Percentiles rank a stretch among this genome's conserved stretches.
phyloP scores from a whole-genome alignment of 345 rosid species.

The Arabis hirsuta region DNA sequence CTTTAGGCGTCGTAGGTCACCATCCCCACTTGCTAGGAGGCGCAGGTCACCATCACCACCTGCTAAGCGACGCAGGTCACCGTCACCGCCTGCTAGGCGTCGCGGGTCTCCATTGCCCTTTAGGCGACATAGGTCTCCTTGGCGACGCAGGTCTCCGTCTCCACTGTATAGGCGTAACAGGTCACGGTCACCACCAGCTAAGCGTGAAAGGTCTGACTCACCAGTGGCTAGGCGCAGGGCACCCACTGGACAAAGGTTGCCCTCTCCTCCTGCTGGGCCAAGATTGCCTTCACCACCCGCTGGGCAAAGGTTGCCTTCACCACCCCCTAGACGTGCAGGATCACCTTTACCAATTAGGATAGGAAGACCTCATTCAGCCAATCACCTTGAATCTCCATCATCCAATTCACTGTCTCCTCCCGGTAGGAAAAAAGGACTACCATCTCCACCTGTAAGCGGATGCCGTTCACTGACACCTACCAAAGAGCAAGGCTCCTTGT shows the following conservation, averaged over 20 bases:
- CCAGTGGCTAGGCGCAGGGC: conserved; percentile 29
- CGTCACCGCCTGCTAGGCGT: conserved; percentile 44
- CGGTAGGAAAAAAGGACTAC: conserved; percentile 27
- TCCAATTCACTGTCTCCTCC: conserved; percentile 49
- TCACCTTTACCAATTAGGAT: conserved; percentile 47
- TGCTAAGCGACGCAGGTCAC: conserved; percentile 48
- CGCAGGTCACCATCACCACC: conserved; percentile 49
- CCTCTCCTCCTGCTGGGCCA: conserved; percentile 6
- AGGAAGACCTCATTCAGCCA: conserved; percentile 20
- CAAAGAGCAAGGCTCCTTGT: conserved; percentile 47
- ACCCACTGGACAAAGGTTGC: conserved; percentile 21
- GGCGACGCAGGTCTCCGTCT: conserved; percentile 44
- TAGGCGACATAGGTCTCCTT: conserved; percentile 37
- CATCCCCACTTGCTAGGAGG: conserved; percentile 24
- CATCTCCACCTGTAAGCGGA: conserved; percentile 45
- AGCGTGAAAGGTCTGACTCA: conserved; percentile 39
- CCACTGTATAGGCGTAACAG: conserved; percentile 45
- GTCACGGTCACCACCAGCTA: conserved; percentile 41
- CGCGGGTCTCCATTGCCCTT: conserved; percentile 46
- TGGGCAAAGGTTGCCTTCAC: conserved; percentile 35
- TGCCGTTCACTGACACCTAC: conserved; percentile 42
- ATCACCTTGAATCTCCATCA: conserved; percentile 46
- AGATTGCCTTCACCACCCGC: conserved; percentile 40
- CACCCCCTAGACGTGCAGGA: conserved; percentile 44
- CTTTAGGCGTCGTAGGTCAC: conserved; percentile 44